phyloP scores from a whole-genome alignment of 208 protist genomes.

The Blastocrithidia nonstop region DNA sequence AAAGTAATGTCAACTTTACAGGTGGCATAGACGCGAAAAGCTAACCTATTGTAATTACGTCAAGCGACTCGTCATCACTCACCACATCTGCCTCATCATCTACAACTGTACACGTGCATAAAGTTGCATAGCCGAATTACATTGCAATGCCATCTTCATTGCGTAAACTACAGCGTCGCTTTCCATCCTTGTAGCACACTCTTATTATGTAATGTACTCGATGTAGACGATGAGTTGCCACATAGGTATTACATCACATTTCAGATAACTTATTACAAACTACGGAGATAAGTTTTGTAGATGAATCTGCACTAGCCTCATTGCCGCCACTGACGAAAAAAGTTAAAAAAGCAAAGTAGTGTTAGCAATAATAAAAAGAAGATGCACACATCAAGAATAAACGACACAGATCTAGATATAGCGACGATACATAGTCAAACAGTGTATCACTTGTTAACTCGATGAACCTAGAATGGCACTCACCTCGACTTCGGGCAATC shows the following conservation, averaged over 20 bases:
- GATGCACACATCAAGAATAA: too few relatives aligned
- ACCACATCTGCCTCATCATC: neutral
- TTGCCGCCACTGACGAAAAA: too few relatives aligned
- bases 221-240: slow-evolving; percentile 57
- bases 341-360: too few relatives aligned
- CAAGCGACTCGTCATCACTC: neutral
- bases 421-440: too few relatives aligned
- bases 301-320: slow-evolving; percentile 7
- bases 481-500: slow-evolving; percentile 9
- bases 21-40: neutral
- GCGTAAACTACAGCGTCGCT: slow-evolving; percentile 25
- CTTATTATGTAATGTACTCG: slow-evolving; percentile 54
- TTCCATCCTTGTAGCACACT: slow-evolving; percentile 36
- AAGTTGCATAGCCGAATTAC: slow-evolving; percentile 30
- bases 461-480: slow-evolving; percentile 15
- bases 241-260: slow-evolving; percentile 15
- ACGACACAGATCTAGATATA: too few relatives aligned
- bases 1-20: neutral
- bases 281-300: slow-evolving; percentile 3
- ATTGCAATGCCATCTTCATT: slow-evolving; percentile 35
- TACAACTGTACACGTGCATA: neutral
- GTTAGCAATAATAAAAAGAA: too few relatives aligned
- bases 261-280: slow-evolving; percentile 17
- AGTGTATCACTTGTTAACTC: too few relatives aligned
- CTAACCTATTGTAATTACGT: neutral